phyloP scores from a whole-genome alignment of 495 filamentous ascomycete genomes.

The Penicillium arizonense region DNA sequence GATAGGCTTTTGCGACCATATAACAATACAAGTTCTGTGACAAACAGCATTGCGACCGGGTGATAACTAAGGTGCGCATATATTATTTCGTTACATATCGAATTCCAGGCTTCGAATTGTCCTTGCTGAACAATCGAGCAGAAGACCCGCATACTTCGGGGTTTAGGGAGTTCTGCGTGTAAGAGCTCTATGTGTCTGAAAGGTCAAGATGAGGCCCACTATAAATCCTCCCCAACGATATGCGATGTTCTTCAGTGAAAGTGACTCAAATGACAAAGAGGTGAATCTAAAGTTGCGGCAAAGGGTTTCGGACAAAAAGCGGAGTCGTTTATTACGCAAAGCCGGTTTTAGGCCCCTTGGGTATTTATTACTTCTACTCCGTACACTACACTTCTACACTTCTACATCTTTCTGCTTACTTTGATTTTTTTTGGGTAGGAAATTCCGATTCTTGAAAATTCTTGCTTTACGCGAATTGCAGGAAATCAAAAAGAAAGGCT shows the following conservation, averaged over 20 bases:
- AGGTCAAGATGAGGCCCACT: too few relatives aligned
- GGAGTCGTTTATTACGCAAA: slow-evolving; percentile 23
- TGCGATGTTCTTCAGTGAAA: not conserved
- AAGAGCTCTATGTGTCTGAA: too few relatives aligned
- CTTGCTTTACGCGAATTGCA: not conserved
- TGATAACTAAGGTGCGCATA: too few relatives aligned
- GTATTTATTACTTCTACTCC: not conserved
- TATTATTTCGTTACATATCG: too few relatives aligned
- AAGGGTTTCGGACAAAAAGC: slow-evolving; percentile 12
- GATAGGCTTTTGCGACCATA: too few relatives aligned
- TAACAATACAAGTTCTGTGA: too few relatives aligned
- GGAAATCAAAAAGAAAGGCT: slow-evolving; percentile 5
- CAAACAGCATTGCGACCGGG: too few relatives aligned
- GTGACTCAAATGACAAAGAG: not conserved
- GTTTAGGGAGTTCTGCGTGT: too few relatives aligned
- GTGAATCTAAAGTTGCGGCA: not conserved
- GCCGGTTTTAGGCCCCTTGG: slow-evolving; percentile 20
- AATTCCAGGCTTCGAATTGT: too few relatives aligned
- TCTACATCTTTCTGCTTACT: not conserved
- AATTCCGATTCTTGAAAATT: not conserved
- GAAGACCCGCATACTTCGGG: too few relatives aligned
- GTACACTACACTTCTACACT: not conserved
- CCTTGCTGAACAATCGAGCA: too few relatives aligned
- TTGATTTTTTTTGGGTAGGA: not conserved
- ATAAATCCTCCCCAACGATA: too few relatives aligned